These are phyloP conservation scores for Ploettnerulaceae sp. DNA, from an alignment of 2,329 filamentous ascomycete genomes.

Conservation along the genomic window DNA sequence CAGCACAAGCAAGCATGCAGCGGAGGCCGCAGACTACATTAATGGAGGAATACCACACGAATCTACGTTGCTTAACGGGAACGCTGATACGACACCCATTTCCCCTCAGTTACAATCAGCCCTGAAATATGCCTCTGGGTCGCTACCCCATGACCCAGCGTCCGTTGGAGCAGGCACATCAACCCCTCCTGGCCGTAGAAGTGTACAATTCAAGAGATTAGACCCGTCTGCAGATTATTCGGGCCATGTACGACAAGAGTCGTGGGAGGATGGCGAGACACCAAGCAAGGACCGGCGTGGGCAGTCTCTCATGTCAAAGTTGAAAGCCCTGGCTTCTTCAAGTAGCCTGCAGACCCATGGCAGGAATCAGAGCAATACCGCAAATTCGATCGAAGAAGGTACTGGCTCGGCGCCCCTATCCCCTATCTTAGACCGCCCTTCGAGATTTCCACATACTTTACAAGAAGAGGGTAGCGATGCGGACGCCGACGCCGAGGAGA, in stretches of 20 bases:
- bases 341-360: slow-evolving; percentile 41
- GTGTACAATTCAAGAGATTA: slow-evolving; percentile 68
- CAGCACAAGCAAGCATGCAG: slow-evolving; percentile 12
- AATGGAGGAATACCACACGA: slow-evolving; percentile 32
- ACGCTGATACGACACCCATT: background rate
- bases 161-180: slow-evolving; percentile 24
- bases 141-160: slow-evolving; percentile 16
- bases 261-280: slow-evolving; percentile 61
- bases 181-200: slow-evolving; percentile 46
- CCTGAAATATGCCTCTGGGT: slow-evolving; percentile 16
- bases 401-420: slow-evolving; percentile 42
- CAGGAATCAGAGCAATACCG: slow-evolving; percentile 38
- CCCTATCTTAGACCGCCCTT: slow-evolving; percentile 42
- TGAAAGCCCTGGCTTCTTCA: slow-evolving; percentile 65
- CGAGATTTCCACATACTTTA: slow-evolving; percentile 50
- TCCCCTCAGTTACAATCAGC: slow-evolving; percentile 20
- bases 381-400: slow-evolving; percentile 33
- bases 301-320: slow-evolving; percentile 69
- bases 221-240: slow-evolving; percentile 42
- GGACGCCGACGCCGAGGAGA: slow-evolving; percentile 81
- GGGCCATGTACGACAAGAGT: slow-evolving; percentile 56
- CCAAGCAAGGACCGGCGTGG: slow-evolving; percentile 54
- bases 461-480: slow-evolving; percentile 61
- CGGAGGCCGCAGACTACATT: slow-evolving; percentile 33
- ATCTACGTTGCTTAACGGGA: slow-evolving; percentile 9